A percentile compares a stretch with the other conserved stretches of the same genome.
Conservation (phyloP, 148 eudicot species). For the Cornus kousa region DNA sequence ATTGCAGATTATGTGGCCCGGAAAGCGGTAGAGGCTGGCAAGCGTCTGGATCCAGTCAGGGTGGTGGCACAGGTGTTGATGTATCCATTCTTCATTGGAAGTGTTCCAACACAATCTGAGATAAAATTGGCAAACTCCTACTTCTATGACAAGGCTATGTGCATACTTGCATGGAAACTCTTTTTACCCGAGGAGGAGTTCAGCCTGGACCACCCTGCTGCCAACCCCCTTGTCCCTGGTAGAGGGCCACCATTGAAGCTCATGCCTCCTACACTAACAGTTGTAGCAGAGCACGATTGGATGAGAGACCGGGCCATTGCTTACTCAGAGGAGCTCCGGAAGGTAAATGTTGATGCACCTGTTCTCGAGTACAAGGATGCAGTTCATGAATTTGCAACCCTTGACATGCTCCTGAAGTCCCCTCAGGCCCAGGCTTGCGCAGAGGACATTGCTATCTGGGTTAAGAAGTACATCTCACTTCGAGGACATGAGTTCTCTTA, state of each 20-base stretch:
- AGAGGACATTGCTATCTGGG: constrained; percentile 96
- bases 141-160: constrained; percentile 91
- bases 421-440: constrained; percentile 96
- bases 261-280: constrained; percentile 89
- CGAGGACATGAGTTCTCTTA: constrained; percentile 97
- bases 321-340: constrained; percentile 79
- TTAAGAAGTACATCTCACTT: constrained; percentile 81
- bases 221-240: constrained; percentile 70
- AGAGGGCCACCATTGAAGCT: constrained; percentile 75
- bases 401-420: constrained; percentile 88
- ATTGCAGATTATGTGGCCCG: constrained; percentile 86
- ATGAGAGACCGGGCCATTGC: constrained; percentile 97
- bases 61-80: constrained; percentile 91
- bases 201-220: constrained; percentile 93
- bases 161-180: constrained; percentile 88
- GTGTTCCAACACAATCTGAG: constrained; percentile 82
- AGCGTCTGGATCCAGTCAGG: constrained; percentile 80
- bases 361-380: constrained; percentile 94
- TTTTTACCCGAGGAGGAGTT: constrained; percentile 83
- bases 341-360: constrained; percentile 86
- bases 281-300: constrained; percentile 95
- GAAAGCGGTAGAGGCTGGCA: constrained; percentile 75
- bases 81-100: constrained; percentile 96
- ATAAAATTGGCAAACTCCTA: constrained; percentile 88
- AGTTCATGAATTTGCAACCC: constrained; percentile 94